A percentile compares a stretch with the other conserved stretches of the same genome.
These are phyloP conservation scores for Venturia asperata DNA, from an alignment of 2,329 filamentous ascomycete genomes.

Conservation along the genomic window DNA sequence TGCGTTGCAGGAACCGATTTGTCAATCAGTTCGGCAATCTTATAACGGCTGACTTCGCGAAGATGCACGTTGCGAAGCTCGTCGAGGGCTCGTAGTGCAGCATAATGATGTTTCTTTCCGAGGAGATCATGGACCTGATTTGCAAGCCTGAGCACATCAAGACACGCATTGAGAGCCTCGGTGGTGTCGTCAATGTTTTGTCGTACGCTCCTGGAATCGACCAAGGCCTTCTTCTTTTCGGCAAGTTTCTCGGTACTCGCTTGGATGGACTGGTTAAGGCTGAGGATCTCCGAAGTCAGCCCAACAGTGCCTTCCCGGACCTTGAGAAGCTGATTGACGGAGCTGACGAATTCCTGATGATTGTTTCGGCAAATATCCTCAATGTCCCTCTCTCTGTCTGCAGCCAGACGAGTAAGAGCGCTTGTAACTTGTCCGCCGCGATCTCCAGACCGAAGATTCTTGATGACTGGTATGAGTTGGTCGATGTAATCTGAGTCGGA, in stretches of 20 bases:
- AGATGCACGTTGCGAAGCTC: conserved; percentile 95
- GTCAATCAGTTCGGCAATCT: conserved; percentile 91
- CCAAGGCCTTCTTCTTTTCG: conserved; percentile 86
- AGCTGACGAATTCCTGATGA: conserved; percentile 91
- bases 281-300: conserved; percentile 82
- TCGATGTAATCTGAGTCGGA: conserved; percentile 93
- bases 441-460: conserved; percentile 74
- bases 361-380: conserved; percentile 92
- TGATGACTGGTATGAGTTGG: conserved; percentile 87
- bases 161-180: conserved; percentile 78
- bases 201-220: conserved; percentile 83
- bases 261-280: conserved; percentile 91
- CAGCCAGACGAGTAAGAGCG: conserved; percentile 72
- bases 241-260: conserved; percentile 89
- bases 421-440: conserved; percentile 67
- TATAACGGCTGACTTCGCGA: conserved; percentile 89
- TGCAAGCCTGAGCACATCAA: conserved; percentile 85
- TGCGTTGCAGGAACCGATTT: conserved; percentile 90
- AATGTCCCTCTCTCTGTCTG: conserved; percentile 82
- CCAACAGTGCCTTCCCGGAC: conserved; percentile 86
- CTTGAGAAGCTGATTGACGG: conserved; percentile 86
- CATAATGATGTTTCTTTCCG: conserved; percentile 90
- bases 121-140: conserved; percentile 92
- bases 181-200: conserved; percentile 95
- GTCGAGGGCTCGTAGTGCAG: conserved; percentile 84